Base-by-base conservation (phyloP, 768 basidiomycete genomes). In the Amanita rimosa region DNA sequence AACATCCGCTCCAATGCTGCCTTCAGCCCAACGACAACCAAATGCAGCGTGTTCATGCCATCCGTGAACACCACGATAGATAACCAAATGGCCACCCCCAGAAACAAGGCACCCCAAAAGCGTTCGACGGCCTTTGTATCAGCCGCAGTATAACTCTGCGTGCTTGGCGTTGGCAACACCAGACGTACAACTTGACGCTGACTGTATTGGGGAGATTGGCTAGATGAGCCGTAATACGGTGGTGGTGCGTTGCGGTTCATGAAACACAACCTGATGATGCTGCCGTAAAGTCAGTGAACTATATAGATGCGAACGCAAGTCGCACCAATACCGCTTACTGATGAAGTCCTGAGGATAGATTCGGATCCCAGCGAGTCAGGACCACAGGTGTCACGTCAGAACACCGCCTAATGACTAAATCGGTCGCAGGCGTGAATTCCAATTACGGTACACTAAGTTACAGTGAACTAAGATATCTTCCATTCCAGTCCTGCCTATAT, bases 381-480 rank as follows among this genome's bases (percentile, higher is more conserved):
- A 17, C 27, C 33, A 22, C n/a, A n/a, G n/a, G n/a, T 24, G 44
- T 45, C 44, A 45, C 44, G 44, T 19, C 31, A 29, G 31, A 45
- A 45, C 44, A n/a, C 44, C 44, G 4, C 19, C 16, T 17, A 22
- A n/a, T 46, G 45, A 21, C 45, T 26, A 35, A 41, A 33, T 47
- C 13, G 19, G 36, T 27, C 16, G 22, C 40, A 29, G 42, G 14
- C 19, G 17, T 47, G 21, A 37, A 38, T 36, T 41, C 39, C 17
- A 19, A 40, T 48, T 48, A 48, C 46, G 47, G 17, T 48, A 48
- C 39, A 41, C 21, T 48, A 48, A 48, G 47, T 40, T 48, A 48
- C 47, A 48, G 10, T 16, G n/a, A 33, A 17, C 29, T 39, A 31
- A 27, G 19, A 17, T 48, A 24, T 21, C 33, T 4, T 43, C 33